Evolutionary conservation across 2,329 filamentous ascomycete species (phyloP).

Genomic region (Bipolaris oryzae): DNA sequence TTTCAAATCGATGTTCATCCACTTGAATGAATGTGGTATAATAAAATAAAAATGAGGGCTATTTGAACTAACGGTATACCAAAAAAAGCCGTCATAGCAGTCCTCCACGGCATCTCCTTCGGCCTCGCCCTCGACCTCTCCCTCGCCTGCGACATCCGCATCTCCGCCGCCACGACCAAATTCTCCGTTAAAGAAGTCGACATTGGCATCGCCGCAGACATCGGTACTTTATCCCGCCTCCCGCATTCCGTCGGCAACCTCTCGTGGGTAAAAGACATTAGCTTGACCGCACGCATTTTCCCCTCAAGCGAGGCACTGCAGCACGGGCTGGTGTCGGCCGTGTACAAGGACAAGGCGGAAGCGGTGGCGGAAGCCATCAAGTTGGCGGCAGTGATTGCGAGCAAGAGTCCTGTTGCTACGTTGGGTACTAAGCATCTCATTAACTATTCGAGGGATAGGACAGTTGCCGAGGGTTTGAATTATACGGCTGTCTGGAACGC

Average conservation of each 20-base stretch:
- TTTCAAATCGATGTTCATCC: too few species aligned
- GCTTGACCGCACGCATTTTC: conserved; percentile 73
- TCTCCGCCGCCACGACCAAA: conserved; percentile 64
- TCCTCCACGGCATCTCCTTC: conserved; percentile 46
- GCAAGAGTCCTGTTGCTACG: conserved; percentile 86
- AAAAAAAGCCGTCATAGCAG: conserved; percentile 32
- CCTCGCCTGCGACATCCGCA: conserved; percentile 72
- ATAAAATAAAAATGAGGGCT: neutral
- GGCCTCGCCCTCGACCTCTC: conserved; percentile 58
- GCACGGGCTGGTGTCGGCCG: conserved; percentile 73
- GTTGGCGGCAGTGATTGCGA: conserved; percentile 69
- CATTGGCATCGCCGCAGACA: conserved; percentile 79
- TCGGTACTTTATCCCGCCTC: conserved; percentile 74
- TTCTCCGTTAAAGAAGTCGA: conserved; percentile 82
- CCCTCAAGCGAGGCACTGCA: conserved; percentile 69
- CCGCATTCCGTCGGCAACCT: conserved; percentile 74
- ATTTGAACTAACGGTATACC: too few species aligned
- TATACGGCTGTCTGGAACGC: conserved; percentile 91
- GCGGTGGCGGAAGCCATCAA: conserved; percentile 68
- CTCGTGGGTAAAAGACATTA: conserved; percentile 82
- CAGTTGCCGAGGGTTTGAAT: conserved; percentile 75
- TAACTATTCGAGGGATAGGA: conserved; percentile 80
- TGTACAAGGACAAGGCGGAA: conserved; percentile 65
- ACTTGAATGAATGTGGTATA: too few species aligned
- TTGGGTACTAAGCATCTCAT: conserved; percentile 86